Conservation (phyloP, 2,329 filamentous ascomycete species). For the Aureobasidium sp. region DNA sequence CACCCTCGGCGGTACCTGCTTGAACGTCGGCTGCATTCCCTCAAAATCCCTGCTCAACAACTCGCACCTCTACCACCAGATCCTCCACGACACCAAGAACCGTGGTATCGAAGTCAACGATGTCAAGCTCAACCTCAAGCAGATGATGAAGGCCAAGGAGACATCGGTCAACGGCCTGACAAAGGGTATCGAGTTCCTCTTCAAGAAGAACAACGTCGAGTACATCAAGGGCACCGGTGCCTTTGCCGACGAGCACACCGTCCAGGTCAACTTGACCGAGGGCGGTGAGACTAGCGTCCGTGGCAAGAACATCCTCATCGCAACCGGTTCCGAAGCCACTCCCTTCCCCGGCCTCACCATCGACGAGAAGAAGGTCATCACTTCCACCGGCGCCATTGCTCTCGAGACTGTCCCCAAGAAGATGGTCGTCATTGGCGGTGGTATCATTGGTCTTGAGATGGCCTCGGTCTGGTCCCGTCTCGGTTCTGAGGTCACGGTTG, state of each 20-base stretch:
- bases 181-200: constrained; percentile 94
- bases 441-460: constrained; percentile 99
- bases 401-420: constrained; percentile 88
- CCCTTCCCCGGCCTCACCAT: constrained; percentile 94
- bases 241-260: constrained; percentile 81
- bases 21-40: constrained; percentile 98
- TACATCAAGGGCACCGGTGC: constrained; percentile 91
- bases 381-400: constrained; percentile 88
- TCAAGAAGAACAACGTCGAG: constrained; percentile 99
- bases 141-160: constrained; percentile 99
- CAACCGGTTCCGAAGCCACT: constrained; percentile 89
- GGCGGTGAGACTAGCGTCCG: constrained; percentile 81
- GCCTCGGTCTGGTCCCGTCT: constrained; percentile 92
- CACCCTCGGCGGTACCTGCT: constrained; percentile 86
- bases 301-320: constrained; percentile 97
- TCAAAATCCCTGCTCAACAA: constrained; percentile 99
- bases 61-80: constrained; percentile 95
- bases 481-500: constrained; percentile 89
- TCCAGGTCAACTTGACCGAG: constrained; percentile 84
- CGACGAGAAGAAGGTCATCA: constrained; percentile 95
- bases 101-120: constrained; percentile 96
- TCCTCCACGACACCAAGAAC: constrained; percentile 93
- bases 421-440: constrained; percentile 94
- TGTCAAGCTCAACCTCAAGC: constrained; percentile 87
- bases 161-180: constrained; percentile 80